Evolutionary conservation across 176 grass and related monocot species (phyloP).

Genomic region (Musa schizocarpa): DNA sequence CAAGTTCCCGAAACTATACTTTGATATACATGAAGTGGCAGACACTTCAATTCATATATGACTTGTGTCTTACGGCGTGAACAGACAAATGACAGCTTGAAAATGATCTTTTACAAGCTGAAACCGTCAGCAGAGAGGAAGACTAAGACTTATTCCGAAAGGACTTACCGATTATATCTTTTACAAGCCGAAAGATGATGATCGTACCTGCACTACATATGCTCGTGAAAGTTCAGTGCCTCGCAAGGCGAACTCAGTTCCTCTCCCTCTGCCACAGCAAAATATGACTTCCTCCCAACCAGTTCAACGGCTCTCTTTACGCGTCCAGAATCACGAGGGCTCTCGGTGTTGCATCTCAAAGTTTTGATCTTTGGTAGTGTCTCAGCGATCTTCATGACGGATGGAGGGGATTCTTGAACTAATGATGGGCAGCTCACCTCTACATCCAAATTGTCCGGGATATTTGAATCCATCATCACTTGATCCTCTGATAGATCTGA

Average conservation of each 20-base stretch:
- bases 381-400: conserved; percentile 51
- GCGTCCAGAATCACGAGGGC: conserved; percentile 66
- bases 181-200: conserved; percentile 16
- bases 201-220: conserved; percentile 25
- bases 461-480: background rate
- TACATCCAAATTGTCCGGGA: background rate
- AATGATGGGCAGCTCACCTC: background rate
- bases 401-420: conserved; percentile 31
- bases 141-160: background rate
- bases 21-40: no score
- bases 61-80: no score
- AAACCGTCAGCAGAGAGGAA: background rate
- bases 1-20: no score
- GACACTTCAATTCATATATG: no score
- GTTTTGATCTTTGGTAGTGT: conserved; percentile 66
- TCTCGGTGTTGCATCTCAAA: conserved; percentile 29
- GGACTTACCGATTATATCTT: conserved; percentile 29
- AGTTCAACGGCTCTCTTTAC: conserved; percentile 65
- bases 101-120: background rate
- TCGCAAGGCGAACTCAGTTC: conserved; percentile 25
- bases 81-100: background rate
- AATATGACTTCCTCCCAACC: conserved; percentile 45
- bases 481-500: background rate
- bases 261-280: conserved; percentile 21
- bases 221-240: conserved; percentile 28